A percentile compares a stretch with the other conserved stretches of the same genome.
Evolutionary conservation across 2,329 filamentous ascomycete species (phyloP).

Genomic region (Balansia obtecta): DNA sequence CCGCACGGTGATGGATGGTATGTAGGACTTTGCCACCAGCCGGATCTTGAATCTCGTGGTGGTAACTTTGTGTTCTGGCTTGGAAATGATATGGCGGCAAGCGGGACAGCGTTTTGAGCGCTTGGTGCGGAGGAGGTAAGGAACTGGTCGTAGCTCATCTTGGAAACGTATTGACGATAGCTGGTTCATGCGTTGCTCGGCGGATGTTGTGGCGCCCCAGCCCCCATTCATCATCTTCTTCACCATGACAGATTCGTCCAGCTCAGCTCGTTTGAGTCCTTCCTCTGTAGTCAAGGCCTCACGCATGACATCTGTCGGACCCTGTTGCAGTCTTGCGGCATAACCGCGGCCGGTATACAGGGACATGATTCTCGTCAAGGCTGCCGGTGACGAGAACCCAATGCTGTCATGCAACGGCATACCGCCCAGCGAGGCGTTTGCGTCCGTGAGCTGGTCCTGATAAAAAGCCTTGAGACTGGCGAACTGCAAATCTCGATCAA

Average conservation of each 20-base stretch:
- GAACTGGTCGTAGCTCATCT: conserved; percentile 66
- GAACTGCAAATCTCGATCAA: conserved; percentile 60
- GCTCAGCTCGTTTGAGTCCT: conserved; percentile 51
- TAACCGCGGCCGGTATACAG: conserved; percentile 61
- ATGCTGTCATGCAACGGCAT: conserved; percentile 24
- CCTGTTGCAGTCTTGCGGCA: conserved; percentile 51
- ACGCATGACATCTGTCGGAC: conserved; percentile 62
- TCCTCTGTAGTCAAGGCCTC: conserved; percentile 62
- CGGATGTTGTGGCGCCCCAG: conserved; percentile 49
- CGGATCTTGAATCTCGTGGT: conserved; percentile 89
- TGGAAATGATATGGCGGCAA: conserved; percentile 90
- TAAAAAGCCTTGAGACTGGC: conserved; percentile 69
- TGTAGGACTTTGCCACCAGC: conserved; percentile 75
- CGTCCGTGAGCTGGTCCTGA: conserved; percentile 59
- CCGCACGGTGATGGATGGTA: conserved; percentile 68
- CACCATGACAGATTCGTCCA: conserved; percentile 51
- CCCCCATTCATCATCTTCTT: conserved; percentile 44
- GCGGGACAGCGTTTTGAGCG: conserved; percentile 85
- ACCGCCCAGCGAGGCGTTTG: conserved; percentile 38
- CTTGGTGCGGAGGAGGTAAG: conserved; percentile 77
- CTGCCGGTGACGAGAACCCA: conserved; percentile 64
- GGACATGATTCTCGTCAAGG: conserved; percentile 80
- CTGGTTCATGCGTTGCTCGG: conserved; percentile 36
- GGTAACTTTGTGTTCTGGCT: conserved; percentile 81
- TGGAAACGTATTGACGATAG: conserved; percentile 49